phyloP scores from a whole-genome alignment of 1,284 basidiomycete genomes.

The Moesziomyces parantarcticus region DNA sequence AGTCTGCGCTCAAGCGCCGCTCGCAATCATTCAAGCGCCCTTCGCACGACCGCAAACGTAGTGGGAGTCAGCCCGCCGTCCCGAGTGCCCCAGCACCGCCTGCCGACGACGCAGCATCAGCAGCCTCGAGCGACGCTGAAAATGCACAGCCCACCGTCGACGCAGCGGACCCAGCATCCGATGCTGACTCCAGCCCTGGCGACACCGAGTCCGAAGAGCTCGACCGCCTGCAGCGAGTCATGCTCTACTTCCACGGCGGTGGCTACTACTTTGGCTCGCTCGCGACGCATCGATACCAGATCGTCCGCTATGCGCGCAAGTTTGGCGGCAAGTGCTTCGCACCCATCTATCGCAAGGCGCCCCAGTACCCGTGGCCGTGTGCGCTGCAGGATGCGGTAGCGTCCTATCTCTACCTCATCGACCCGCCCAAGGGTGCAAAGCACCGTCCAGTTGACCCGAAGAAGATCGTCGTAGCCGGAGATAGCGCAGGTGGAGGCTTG shows the following conservation, averaged over 20 bases:
- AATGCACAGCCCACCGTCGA: constrained; percentile 25
- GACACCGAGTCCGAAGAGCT: constrained; percentile 52
- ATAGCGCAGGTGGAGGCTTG: constrained; percentile 93
- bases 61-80: neutral
- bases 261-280: constrained; percentile 72
- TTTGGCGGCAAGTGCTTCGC: constrained; percentile 69
- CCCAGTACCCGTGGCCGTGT: constrained; percentile 83
- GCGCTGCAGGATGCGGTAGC: constrained; percentile 87
- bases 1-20: constrained; percentile 21
- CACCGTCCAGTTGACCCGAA: constrained; percentile 79
- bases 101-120: constrained; percentile 7
- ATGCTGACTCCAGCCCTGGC: constrained; percentile 12
- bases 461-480: constrained; percentile 84
- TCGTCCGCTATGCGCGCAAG: constrained; percentile 69
- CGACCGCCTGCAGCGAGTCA: constrained; percentile 58
- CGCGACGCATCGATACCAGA: constrained; percentile 70
- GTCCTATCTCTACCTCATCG: constrained; percentile 80
- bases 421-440: constrained; percentile 76
- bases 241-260: constrained; percentile 66
- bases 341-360: constrained; percentile 67
- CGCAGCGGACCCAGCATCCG: constrained; percentile 45
- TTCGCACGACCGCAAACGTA: constrained; percentile 1
- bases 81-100: neutral
- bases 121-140: constrained; percentile 3
- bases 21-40: constrained; percentile 24